Base-by-base conservation (phyloP, 805 yeast species). In the Zygotorulaspora florentina region DNA sequence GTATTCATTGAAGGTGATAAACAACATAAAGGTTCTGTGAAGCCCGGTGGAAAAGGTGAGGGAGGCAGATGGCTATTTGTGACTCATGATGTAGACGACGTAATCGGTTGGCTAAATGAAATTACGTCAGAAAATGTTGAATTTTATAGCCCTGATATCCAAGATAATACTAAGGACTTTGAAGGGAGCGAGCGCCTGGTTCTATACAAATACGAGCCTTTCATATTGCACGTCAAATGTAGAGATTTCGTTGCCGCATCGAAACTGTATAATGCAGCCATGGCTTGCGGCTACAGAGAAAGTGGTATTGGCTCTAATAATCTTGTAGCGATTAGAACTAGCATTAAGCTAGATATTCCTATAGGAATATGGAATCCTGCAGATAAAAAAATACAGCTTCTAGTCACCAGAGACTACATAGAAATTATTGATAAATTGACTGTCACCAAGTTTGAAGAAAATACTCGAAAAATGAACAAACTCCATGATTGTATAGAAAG, bases 21-120 rank as follows among this genome's bases (percentile, higher is more conserved):
- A 54, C 52, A 46, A 10, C 48, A 46, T 9, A 53, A 52, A 7
- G 59, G 61, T 11, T 46, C 47, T 10, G 42, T 61, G 2, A 72
- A 77, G 54, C 76, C 84, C 12, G 93, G 95, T 1, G 87, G 95
- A 3, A 88, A 88, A 59, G 96, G 96, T 8, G 79, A 81, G 42
- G 87, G 88, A 39, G 96, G 96, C 0, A 73, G 73, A 46, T 88
- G 96, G 96, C 58, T 87, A 10, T 87, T 77, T 67, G 87, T 88
- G 2, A 77, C 88, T 0, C 96, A 88, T 59, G 80, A 83, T 36
- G 69, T 72, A 2, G 51, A 55, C 1, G 68, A 76, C 16, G 67
- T 84, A 7, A 53, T 59, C 1, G 61, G 69, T 12, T 82, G 87
- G 87, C 62, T 73, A 52, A 62, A 70, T 44, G 51, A 62, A 47